A percentile compares a stretch with the other conserved stretches of the same genome.
Conservation (phyloP, 2,329 filamentous ascomycete species). For the Penicillium sp. region DNA sequence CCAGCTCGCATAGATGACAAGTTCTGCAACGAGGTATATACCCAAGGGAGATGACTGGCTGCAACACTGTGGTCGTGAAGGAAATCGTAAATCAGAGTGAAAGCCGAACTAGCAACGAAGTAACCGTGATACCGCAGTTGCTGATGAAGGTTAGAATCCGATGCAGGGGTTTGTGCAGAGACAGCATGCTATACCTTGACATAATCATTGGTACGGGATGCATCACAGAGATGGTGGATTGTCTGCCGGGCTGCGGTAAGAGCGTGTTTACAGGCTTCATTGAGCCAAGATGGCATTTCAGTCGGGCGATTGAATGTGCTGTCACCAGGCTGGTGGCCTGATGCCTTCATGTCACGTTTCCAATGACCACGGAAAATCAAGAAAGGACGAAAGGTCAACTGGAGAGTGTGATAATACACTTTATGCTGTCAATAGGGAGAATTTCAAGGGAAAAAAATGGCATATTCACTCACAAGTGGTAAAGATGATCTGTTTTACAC, state of each 20-base stretch:
- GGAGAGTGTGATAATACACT: conserved; percentile 45
- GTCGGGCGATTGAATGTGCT: conserved; percentile 16
- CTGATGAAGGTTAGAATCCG: conserved; percentile 19
- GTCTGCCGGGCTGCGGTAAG: conserved; percentile 41
- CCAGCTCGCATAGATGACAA: conserved; percentile 35
- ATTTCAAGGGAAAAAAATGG: background rate
- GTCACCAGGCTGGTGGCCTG: conserved; percentile 5
- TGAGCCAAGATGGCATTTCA: conserved; percentile 38
- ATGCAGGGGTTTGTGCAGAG: background rate
- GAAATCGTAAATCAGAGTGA: conserved; percentile 43
- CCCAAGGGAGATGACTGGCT: conserved; percentile 41
- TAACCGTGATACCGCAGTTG: conserved; percentile 45
- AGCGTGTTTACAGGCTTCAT: conserved; percentile 43
- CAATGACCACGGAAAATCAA: conserved; percentile 43
- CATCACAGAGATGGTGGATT: conserved; percentile 40
- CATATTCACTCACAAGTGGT: conserved; percentile 33
- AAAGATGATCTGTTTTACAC: conserved; percentile 41
- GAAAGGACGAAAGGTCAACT: conserved; percentile 45
- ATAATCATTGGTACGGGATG: conserved; percentile 38
- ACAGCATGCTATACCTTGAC: conserved; percentile 33
- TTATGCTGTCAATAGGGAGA: conserved; percentile 1
- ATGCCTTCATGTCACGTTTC: conserved; percentile 29
- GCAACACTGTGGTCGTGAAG: conserved; percentile 38
- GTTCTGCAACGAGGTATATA: conserved; percentile 36
- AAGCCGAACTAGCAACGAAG: conserved; percentile 42